phyloP scores from a whole-genome alignment of 352 stramenopile genomes.

The Pythium volutum region DNA sequence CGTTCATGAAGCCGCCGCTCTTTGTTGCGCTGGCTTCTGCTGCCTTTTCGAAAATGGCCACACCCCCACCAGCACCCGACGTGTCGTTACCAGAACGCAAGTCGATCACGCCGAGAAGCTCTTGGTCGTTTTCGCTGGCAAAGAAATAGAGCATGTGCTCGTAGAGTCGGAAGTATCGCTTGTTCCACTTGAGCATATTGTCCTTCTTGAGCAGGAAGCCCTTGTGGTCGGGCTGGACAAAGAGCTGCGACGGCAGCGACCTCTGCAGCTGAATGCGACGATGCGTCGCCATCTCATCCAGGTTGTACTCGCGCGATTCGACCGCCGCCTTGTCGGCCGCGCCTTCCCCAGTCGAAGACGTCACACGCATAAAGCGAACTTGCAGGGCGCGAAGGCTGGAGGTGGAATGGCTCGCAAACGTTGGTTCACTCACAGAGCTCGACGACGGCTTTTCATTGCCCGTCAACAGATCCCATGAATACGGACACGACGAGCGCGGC shows the following conservation, averaged over 20 bases:
- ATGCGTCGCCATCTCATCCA: slow-evolving; percentile 84
- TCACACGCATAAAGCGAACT: slow-evolving; percentile 88
- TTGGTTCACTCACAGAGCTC: slow-evolving; percentile 57
- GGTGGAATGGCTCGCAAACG: slow-evolving; percentile 52
- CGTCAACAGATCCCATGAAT: slow-evolving; percentile 85
- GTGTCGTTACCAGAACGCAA: slow-evolving; percentile 63
- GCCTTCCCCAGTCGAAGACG: slow-evolving; percentile 52
- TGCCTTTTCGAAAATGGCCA: slow-evolving; percentile 83
- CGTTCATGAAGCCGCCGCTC: slow-evolving; percentile 69
- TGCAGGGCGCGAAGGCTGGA: slow-evolving; percentile 67
- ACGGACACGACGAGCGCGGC: slow-evolving; percentile 70
- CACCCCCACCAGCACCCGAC: slow-evolving; percentile 61
- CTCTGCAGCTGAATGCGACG: slow-evolving; percentile 74
- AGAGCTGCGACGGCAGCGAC: slow-evolving; percentile 78
- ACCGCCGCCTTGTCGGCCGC: slow-evolving; percentile 77
- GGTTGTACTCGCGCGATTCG: slow-evolving; percentile 85
- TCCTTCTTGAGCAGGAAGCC: slow-evolving; percentile 85
- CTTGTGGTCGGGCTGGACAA: slow-evolving; percentile 73
- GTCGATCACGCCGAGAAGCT: slow-evolving; percentile 82
- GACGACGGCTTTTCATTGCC: slow-evolving; percentile 59
- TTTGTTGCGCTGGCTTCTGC: slow-evolving; percentile 42
- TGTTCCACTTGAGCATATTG: slow-evolving; percentile 88
- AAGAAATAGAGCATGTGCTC: slow-evolving; percentile 90
- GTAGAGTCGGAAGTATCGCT: slow-evolving; percentile 86
- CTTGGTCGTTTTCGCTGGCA: slow-evolving; percentile 77